These are phyloP conservation scores for Aspergillus udagawae DNA, from an alignment of 2,329 filamentous ascomycete species.

Conservation along the genomic window DNA sequence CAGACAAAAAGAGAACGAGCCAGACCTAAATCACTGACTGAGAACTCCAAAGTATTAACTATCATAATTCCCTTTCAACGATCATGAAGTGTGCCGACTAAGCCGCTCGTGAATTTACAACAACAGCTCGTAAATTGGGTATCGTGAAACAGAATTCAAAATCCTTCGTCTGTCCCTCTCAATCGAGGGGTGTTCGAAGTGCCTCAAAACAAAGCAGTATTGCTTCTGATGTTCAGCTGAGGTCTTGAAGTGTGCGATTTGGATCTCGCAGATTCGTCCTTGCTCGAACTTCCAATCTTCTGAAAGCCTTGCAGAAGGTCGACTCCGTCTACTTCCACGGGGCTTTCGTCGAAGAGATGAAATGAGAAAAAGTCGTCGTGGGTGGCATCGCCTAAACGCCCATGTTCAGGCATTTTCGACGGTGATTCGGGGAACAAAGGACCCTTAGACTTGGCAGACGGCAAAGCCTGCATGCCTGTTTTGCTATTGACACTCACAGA, in stretches of 20 bases:
- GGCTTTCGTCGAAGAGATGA: conserved; percentile 43
- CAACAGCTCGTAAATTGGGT: neutral
- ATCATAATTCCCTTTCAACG: neutral
- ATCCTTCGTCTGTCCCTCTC: neutral
- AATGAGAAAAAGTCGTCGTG: conserved; percentile 48
- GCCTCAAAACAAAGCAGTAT: conserved; percentile 31
- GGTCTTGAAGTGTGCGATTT: conserved; percentile 28
- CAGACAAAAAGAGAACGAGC: neutral
- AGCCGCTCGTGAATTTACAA: neutral
- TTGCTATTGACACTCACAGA: conserved; percentile 34
- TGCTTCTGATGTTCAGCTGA: conserved; percentile 29
- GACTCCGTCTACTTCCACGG: conserved; percentile 42
- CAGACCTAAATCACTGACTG: neutral
- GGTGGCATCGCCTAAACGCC: conserved; percentile 32
- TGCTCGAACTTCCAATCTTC: conserved; percentile 41
- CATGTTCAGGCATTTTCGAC: conserved; percentile 32
- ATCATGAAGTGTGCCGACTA: neutral
- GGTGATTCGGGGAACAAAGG: conserved; percentile 38
- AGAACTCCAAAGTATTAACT: neutral
- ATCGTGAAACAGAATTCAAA: neutral
- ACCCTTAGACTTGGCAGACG: conserved; percentile 30
- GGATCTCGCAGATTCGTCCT: conserved; percentile 29
- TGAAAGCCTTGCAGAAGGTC: conserved; percentile 47
- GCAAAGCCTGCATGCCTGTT: conserved; percentile 30
- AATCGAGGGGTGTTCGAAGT: neutral